Evolutionary conservation across 2,329 filamentous ascomycete genomes (phyloP).

Genomic region (Domatiomyces globalis): DNA sequence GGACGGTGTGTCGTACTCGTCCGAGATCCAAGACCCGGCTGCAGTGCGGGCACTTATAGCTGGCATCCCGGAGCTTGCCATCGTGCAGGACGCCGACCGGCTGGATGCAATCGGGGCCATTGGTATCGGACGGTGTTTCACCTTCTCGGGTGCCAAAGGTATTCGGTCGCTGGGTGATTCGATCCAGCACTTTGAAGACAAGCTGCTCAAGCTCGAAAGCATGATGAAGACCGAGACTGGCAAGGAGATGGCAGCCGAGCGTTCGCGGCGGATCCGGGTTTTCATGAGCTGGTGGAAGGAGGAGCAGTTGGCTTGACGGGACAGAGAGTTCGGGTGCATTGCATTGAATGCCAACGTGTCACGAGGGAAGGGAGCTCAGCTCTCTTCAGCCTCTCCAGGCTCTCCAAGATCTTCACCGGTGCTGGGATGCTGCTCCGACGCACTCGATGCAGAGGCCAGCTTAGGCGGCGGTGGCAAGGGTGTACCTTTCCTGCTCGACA

Average conservation of each 20-base stretch:
- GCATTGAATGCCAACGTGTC: not conserved
- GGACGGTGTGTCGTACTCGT: constrained; percentile 62
- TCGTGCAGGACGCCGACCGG: constrained; percentile 85
- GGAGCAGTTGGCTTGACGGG: constrained; percentile 26
- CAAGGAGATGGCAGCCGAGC: constrained; percentile 33
- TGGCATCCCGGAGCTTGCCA: constrained; percentile 56
- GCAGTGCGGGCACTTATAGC: constrained; percentile 47
- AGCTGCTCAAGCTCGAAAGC: constrained; percentile 50
- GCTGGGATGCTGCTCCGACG: constrained; percentile 5
- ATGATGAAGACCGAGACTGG: constrained; percentile 48
- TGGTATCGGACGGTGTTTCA: constrained; percentile 65
- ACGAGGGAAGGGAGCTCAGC: constrained; percentile 1
- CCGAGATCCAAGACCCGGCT: constrained; percentile 53
- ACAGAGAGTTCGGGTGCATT: too few relatives aligned
- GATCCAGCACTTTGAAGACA: constrained; percentile 63
- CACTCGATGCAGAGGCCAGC: constrained; percentile 13
- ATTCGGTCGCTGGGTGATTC: constrained; percentile 42
- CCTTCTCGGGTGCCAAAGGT: constrained; percentile 55
- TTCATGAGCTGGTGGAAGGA: constrained; percentile 44
- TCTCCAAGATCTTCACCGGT: constrained; percentile 16
- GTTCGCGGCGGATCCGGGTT: constrained; percentile 34
- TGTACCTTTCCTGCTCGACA: constrained; percentile 41
- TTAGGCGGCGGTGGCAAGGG: constrained; percentile 36
- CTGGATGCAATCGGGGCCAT: constrained; percentile 84
- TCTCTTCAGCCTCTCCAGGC: constrained; percentile 18